Conservation (phyloP, 768 basidiomycete species). For the Megacollybia marginata region DNA sequence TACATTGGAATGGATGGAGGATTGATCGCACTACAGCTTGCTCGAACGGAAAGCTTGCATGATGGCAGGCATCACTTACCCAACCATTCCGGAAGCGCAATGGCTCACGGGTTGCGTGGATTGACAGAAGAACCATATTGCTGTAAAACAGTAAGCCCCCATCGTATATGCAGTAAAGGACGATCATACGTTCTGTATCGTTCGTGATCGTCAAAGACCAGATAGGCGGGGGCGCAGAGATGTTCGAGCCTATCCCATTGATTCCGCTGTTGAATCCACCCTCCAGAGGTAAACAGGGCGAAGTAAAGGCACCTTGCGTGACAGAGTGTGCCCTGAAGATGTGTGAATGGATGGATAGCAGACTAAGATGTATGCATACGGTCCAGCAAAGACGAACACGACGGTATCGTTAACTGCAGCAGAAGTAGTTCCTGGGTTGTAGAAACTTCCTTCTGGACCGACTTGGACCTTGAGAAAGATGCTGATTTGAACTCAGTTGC, state of each 20-base stretch:
- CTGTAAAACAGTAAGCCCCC: background rate
- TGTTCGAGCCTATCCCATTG: conserved; percentile 14
- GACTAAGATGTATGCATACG: conserved; percentile 15
- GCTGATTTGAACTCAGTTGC: no score
- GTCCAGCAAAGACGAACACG: conserved; percentile 31
- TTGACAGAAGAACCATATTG: background rate
- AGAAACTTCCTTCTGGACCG: conserved; percentile 32
- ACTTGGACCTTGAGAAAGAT: conserved; percentile 24
- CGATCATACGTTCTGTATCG: conserved; percentile 14
- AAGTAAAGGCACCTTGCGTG: conserved; percentile 27
- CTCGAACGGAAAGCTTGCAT: no score
- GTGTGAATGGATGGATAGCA: background rate
- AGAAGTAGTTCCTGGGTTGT: conserved; percentile 22
- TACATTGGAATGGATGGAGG: conserved; percentile 6
- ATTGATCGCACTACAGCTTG: conserved; percentile 4
- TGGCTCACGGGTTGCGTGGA: conserved; percentile 2
- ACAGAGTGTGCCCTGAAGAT: conserved; percentile 28
- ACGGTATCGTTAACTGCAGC: conserved; percentile 27
- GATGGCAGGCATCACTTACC: background rate
- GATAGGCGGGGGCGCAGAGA: conserved; percentile 9
- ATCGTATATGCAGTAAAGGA: background rate
- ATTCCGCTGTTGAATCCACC: conserved; percentile 36
- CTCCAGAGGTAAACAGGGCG: conserved; percentile 29
- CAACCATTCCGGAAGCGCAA: conserved; percentile 11
- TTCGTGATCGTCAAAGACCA: conserved; percentile 31